These are phyloP conservation scores for Annulohypoxylon bovei DNA, from an alignment of 495 filamentous ascomycete species.

Conservation along the genomic window DNA sequence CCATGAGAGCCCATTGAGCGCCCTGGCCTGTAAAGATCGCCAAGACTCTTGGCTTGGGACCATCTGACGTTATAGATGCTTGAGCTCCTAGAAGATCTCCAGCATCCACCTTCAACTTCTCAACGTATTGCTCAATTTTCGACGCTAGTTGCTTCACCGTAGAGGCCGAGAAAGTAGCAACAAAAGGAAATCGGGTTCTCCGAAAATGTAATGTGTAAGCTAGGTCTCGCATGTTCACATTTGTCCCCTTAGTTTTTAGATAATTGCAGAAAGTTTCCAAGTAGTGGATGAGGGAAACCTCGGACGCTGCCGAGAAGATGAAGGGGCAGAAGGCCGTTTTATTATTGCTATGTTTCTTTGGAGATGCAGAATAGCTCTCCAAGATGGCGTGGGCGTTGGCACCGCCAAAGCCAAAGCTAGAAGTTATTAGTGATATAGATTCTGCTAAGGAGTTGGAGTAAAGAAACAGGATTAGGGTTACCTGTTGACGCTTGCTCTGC, in stretches of 20 bases:
- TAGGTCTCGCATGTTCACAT: conserved; percentile 5
- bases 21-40: conserved; percentile 47
- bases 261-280: not conserved
- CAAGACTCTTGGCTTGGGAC: not conserved
- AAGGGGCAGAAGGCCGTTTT: not conserved
- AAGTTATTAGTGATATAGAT: too few species aligned
- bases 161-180: not conserved
- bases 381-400: conserved; percentile 62
- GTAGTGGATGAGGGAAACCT: not conserved
- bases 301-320: conserved; percentile 18
- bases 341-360: not conserved
- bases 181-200: conserved; percentile 25
- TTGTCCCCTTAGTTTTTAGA: not conserved
- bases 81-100: not conserved
- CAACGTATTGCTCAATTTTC: not conserved
- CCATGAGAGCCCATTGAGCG: conserved; percentile 44
- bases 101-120: not conserved
- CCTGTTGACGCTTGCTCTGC: conserved; percentile 39
- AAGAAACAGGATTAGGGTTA: too few species aligned
- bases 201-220: conserved; percentile 42
- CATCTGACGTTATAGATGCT: not conserved
- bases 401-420: conserved; percentile 62
- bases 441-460: too few species aligned
- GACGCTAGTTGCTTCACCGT: not conserved
- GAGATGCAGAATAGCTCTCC: conserved; percentile 34